Conservation (phyloP, 352 stramenopile genomes). For the Phytophthora cryptogea region DNA sequence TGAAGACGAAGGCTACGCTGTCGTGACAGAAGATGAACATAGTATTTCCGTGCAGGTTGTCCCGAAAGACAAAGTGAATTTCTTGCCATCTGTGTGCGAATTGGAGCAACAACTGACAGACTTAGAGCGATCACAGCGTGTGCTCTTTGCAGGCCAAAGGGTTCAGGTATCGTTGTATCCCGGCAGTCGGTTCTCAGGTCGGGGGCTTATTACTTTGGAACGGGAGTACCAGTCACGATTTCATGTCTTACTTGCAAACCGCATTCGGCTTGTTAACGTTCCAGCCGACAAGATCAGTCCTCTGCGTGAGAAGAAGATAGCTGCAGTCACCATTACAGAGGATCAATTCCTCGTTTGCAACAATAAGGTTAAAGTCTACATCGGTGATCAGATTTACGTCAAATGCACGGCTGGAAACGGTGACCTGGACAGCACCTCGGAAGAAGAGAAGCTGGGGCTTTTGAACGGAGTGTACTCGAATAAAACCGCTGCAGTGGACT, state of each 20-base stretch:
- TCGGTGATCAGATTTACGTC: constrained; percentile 79
- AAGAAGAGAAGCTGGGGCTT: constrained; percentile 70
- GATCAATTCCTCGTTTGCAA: constrained; percentile 71
- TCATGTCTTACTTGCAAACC: constrained; percentile 69
- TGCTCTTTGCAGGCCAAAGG: constrained; percentile 67
- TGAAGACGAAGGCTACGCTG: constrained; percentile 47
- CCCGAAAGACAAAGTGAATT: constrained; percentile 44
- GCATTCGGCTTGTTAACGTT: constrained; percentile 73
- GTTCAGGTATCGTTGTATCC: constrained; percentile 78
- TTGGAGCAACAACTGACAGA: constrained; percentile 59
- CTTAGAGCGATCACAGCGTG: constrained; percentile 42
- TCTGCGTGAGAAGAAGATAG: constrained; percentile 67
- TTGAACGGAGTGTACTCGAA: constrained; percentile 84
- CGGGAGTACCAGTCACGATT: constrained; percentile 41
- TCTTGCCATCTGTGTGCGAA: constrained; percentile 62
- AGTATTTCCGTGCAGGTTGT: constrained; percentile 64
- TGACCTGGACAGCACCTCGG: constrained; percentile 47
- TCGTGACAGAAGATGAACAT: constrained; percentile 67
- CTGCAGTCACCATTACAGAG: constrained; percentile 60
- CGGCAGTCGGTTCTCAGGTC: constrained; percentile 66
- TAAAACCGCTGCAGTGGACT: constrained; percentile 72
- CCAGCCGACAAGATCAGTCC: constrained; percentile 61
- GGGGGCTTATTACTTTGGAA: constrained; percentile 64
- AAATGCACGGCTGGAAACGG: constrained; percentile 46
- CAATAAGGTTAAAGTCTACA: constrained; percentile 69